These are phyloP conservation scores for Calonectria naviculata DNA, from an alignment of 2,329 filamentous ascomycete species.

Conservation along the genomic window DNA sequence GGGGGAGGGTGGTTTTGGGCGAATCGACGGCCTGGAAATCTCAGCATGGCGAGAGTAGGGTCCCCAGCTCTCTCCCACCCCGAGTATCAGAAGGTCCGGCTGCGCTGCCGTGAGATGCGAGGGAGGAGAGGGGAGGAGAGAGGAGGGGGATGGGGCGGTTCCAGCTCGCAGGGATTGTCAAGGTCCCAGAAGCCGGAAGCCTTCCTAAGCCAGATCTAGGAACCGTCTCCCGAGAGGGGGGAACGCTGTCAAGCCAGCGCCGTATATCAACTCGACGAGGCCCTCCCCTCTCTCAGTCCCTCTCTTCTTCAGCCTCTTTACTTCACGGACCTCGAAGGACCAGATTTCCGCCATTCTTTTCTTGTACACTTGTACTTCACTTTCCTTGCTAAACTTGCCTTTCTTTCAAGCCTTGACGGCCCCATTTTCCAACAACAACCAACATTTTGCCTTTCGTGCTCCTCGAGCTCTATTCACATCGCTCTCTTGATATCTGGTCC, in stretches of 20 bases:
- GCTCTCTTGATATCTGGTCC: constrained; percentile 43
- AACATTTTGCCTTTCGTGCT: constrained; percentile 21
- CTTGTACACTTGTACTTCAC: constrained; percentile 42
- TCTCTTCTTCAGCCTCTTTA: constrained; percentile 34
- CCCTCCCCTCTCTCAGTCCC: background rate
- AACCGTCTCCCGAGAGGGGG: constrained; percentile 20
- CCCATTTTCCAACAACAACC: constrained; percentile 27
- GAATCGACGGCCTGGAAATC: constrained; percentile 20
- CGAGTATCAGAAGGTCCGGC: constrained; percentile 15
- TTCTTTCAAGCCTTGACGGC: constrained; percentile 46
- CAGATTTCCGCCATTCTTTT: constrained; percentile 44
- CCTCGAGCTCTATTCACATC: constrained; percentile 26
- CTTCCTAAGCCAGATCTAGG: constrained; percentile 33
- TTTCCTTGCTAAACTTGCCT: constrained; percentile 38
- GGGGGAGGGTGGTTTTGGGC: constrained; percentile 1
- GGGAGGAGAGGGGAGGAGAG: no score
- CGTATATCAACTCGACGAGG: constrained; percentile 38
- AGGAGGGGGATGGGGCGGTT: background rate
- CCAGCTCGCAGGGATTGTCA: background rate
- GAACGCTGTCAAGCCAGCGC: background rate
- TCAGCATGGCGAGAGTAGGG: background rate
- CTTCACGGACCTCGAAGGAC: constrained; percentile 45
- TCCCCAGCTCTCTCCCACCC: background rate
- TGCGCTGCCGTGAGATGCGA: background rate
- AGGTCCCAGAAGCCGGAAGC: background rate